Base-by-base conservation (phyloP, 1,284 basidiomycete genomes). In the Phlebopus sp. region DNA sequence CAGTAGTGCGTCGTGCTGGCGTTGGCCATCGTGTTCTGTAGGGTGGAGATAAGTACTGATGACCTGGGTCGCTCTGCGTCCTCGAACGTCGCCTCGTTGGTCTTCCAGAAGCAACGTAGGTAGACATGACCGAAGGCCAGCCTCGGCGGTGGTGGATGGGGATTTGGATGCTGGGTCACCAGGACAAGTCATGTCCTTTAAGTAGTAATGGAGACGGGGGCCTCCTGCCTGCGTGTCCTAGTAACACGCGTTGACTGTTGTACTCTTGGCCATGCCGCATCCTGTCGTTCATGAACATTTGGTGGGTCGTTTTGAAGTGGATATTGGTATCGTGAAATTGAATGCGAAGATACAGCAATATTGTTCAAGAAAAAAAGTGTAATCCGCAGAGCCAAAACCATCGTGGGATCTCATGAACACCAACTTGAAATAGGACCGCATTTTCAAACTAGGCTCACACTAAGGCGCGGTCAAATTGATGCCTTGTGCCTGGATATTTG, bases 401-500 rank as follows among this genome's bases (percentile, higher is more conserved):
- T 35, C 32, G 6, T 15, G 7, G 7, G 11, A 18, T 15, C 5
- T 23, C 19, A 38, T 23, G 21, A 13, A 27, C 11, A 18, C 21
- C 14, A n/a, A 27, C n/a, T 8, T 29, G 14, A 27, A 38, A 7
- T n/a, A 9, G 19, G n/a, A n/a, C n/a, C n/a, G n/a, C n/a, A n/a
- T n/a, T n/a, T 25, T 19, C 13, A 23, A 38, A 42, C 40, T 13
- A 23, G 25, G 38, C 14, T 21, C 8, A 14, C 11, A 10, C 27
- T 49, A 48, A 25, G 17, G 27, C 18, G 44, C 43, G 18, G 58
- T 54, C 29, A 71, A 47, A 41, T 64, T 55, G 30, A 63, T 53
- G 2, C 67, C 70, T 40, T 61, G 58, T 14, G 69, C 76, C 10
- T 62, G 69, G 31, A 89, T 77, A 42, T 79, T 71, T 4, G 79